Base-by-base conservation (phyloP, 345 rosid genomes). In the Bruguiera parviflora region DNA sequence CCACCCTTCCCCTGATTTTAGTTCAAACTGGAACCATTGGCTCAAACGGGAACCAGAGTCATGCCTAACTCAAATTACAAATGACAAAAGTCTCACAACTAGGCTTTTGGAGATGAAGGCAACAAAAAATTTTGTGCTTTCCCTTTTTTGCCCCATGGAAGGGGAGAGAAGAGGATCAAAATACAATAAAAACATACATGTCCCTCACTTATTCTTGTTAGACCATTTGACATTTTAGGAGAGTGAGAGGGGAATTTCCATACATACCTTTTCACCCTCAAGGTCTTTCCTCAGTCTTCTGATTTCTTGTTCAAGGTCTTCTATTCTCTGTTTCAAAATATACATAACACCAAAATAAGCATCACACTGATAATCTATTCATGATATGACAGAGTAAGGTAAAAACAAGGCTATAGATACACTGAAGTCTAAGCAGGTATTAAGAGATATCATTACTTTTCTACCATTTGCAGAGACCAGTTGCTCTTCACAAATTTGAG, bases 231-330 rank as follows among this genome's bases (percentile, higher is more conserved):
- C 13, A 46, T 21, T 6, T 33, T 13, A 22, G 35, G 59, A 37
- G 61, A 52, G 16, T 61, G 74, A 74, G 67, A 53, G 66, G 37
- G 58, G 61, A 71, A 61, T 71, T 74, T 66, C 70, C 75, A 71
- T 75, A 66, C 78, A 69, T 88, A 92, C 97, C 97, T 90, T 95
- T 80, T 92, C 96, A 67, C 77, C 83, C 76, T 84, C 96, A 64
- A 95, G 92, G 70, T 87, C 96, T 70, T 87, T 83, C 68, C 75
- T 84, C 76, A 82, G 70, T 64, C 74, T 82, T 78, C 79, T 81
- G 32, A 77, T 70, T 84, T 86, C 94, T 63, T 77, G 79, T 67
- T 92, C 92, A 65, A 90, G 96, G 75, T 92, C 97, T 75, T 85
- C 96, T 32, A 86, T 68, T 85, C 82, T 88, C 99, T 95, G 87